Evolutionary conservation across 495 filamentous ascomycete genomes (phyloP), one percentile per base, ranked within the genome.

Genomic region (Xylaria venustula): DNA sequence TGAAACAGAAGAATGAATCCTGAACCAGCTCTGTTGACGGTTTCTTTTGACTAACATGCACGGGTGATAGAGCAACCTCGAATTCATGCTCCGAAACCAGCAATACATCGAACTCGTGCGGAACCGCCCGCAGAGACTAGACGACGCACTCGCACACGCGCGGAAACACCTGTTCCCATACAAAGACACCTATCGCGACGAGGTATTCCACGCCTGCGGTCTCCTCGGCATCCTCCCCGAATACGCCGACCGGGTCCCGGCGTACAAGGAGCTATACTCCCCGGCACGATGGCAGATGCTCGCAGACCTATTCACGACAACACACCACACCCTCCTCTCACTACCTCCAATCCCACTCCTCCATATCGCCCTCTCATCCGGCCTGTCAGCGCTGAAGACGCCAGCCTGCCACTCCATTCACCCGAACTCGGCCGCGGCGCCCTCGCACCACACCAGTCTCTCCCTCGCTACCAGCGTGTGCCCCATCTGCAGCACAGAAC

Each of bases 21-120:
- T n/a, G n/a, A n/a, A n/a, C n/a, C 7, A 63, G 17, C 30, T 2
- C n/a, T 49, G 9, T 9, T 34, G 17, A n/a, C 15, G 5, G 14
- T 17, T 19, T 25, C 30, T 14, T 20, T 26, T 30, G 8, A 3
- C 12, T 20, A 15, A 14, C 42, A 19, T 41, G 17, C 48, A 17
- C 40, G 22, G n/a, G 2, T 25, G 17, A 58, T 73, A 93, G 88
- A 92, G 88, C 65, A 91, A 89, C 51, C 83, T 98, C 26, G 95
- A 98, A 71, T 94, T 96, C 70, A 89, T 96, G 80, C 83, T 98
- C 9, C 86, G 95, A n/a, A 79, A 95, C 64, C 94, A 98, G 74
- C 92, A 98, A 70, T 97, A 90, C 71, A 92, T 98, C 63, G 94
- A 98, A 70, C 81, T 97, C 58, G 83, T 95, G 52, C 81, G 94